Evolutionary conservation across 2,329 filamentous ascomycete species (phyloP).

Genomic region (Fusarium gaditjirri): DNA sequence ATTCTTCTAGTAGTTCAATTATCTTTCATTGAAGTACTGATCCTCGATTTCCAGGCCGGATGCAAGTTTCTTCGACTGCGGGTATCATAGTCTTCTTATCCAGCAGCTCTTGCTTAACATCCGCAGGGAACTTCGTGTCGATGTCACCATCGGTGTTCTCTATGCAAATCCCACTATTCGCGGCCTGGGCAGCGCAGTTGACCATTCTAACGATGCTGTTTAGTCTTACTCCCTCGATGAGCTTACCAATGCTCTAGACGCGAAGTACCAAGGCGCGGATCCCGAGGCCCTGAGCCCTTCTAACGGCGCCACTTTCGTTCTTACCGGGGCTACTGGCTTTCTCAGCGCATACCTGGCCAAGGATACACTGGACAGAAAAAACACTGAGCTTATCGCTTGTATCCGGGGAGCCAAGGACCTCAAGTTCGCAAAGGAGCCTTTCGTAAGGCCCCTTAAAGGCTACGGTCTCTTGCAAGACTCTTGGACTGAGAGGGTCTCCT

Average conservation of each 20-base stretch:
- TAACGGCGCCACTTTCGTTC: constrained; percentile 57
- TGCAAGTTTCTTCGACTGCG: constrained; percentile 51
- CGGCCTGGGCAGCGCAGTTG: constrained; percentile 33
- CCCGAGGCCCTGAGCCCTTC: constrained; percentile 48
- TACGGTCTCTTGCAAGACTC: constrained; percentile 82
- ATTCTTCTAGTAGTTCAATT: background rate
- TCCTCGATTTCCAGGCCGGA: background rate
- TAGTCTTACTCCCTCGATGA: constrained; percentile 57
- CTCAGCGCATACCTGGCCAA: constrained; percentile 82
- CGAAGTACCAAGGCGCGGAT: constrained; percentile 46
- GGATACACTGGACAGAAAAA: constrained; percentile 68
- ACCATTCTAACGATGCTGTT: background rate
- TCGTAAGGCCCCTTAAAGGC: constrained; percentile 74
- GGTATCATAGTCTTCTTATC: constrained; percentile 65
- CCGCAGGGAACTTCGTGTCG: constrained; percentile 44
- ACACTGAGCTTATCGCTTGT: constrained; percentile 70
- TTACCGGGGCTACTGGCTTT: constrained; percentile 85
- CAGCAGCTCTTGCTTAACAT: constrained; percentile 76
- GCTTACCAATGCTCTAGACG: constrained; percentile 61
- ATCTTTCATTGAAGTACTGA: background rate
- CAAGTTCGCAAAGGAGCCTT: constrained; percentile 60
- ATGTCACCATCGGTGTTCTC: constrained; percentile 48
- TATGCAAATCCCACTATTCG: constrained; percentile 33
- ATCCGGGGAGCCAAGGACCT: constrained; percentile 73
- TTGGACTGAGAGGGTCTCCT: constrained; percentile 64